Base-by-base conservation (phyloP, 371 early-diverging fungal genomes). In the Mycotypha africana region DNA sequence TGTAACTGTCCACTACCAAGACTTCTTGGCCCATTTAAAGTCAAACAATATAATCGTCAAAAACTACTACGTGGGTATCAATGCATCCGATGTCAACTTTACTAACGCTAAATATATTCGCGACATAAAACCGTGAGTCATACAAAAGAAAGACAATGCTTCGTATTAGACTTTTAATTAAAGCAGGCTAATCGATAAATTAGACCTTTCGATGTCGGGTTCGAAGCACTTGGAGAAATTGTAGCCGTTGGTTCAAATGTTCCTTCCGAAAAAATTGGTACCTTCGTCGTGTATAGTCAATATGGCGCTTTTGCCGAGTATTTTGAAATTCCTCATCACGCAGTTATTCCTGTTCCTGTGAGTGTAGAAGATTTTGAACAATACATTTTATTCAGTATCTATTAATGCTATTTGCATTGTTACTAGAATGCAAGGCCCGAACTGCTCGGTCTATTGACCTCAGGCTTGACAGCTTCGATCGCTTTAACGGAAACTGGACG, bases 151-250 rank as follows among this genome's bases (percentile, higher is more conserved):
- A n/a, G n/a, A n/a, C n/a, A n/a, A n/a, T n/a, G n/a, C n/a, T n/a
- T n/a, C n/a, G n/a, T n/a, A n/a, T 32, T 21, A 17, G 5, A 28
- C n/a, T 23, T 12, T 34, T n/a, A n/a, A n/a, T n/a, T 28, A 16
- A 16, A 42, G 16, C 2, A 17, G 11, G 7, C n/a, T 2, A 23
- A 46, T 31, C 38, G 32, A 5, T 38, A 3, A 35, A 22, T 16
- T 50, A 74, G 76, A 41, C 83, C 83, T 22, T 82, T 80, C 55
- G 76, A 74, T 60, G 70, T 74, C 44, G 83, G 83, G 0, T 80
- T 80, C 34, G 83, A 82, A 38, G 66, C 62, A 45, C 49, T 82
- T 14, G 83, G 79, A 42, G 55, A 70, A 42, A 60, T 82, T 22
- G 70, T 80, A 25, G 63, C 56, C 25, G 66, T 69, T 26, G 83